phyloP scores from a whole-genome alignment of 352 stramenopile species.

The Phytophthora idaei region DNA sequence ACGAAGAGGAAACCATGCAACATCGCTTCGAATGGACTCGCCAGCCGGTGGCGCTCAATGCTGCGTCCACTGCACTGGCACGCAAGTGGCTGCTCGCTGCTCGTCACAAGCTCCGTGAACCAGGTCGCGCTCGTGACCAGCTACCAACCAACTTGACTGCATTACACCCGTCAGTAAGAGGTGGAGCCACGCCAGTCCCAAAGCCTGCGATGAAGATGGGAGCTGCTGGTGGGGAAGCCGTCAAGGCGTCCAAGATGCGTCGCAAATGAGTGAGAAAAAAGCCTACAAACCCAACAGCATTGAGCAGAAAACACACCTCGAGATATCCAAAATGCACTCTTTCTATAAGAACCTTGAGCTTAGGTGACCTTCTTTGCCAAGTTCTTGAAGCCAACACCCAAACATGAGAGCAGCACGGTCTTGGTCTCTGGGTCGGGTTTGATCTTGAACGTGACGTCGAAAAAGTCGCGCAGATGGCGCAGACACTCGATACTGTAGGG shows the following conservation, averaged over 20 bases:
- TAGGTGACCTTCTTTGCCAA: conserved; percentile 95
- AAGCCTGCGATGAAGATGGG: conserved; percentile 82
- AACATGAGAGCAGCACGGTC: conserved; percentile 93
- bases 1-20: conserved; percentile 80
- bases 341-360: conserved; percentile 39
- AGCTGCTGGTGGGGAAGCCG: conserved; percentile 59
- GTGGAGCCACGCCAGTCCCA: conserved; percentile 60
- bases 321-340: conserved; percentile 40
- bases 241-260: conserved; percentile 66
- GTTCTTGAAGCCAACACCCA: conserved; percentile 96
- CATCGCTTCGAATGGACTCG: conserved; percentile 84
- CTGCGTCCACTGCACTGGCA: conserved; percentile 81
- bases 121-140: conserved; percentile 39
- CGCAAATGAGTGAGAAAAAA: conserved; percentile 49
- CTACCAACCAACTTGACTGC: conserved; percentile 63
- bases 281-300: background rate
- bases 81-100: conserved; percentile 81
- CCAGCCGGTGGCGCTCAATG: conserved; percentile 67
- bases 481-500: conserved; percentile 90
- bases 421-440: conserved; percentile 88
- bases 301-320: conserved; percentile 1
- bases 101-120: conserved; percentile 63
- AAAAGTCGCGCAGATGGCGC: conserved; percentile 92
- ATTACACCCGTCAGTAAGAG: conserved; percentile 56
- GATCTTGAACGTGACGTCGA: conserved; percentile 95